Conservation (phyloP, 2,329 filamentous ascomycete genomes). For the Didymellaceae sp. region DNA sequence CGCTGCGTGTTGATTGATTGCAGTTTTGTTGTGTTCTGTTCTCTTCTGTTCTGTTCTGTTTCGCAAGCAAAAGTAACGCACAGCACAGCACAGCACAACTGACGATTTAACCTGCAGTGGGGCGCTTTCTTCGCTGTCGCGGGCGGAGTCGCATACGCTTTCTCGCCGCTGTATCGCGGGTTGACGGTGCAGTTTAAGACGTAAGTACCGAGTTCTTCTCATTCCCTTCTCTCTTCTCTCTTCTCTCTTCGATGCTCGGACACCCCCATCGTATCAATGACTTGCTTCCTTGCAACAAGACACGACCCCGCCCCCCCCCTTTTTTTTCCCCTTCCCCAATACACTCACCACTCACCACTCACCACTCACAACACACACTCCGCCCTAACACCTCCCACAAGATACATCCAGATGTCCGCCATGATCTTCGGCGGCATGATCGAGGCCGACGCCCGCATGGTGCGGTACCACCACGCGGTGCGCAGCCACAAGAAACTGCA, state of each 20-base stretch:
- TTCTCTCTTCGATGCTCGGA: too few species aligned
- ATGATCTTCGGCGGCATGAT: constrained; percentile 82
- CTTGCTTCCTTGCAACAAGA: too few species aligned
- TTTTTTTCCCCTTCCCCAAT: not conserved
- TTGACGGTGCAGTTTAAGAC: constrained; percentile 47
- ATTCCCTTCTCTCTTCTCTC: not conserved
- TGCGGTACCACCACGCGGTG: constrained; percentile 70
- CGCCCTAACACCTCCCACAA: constrained; percentile 45
- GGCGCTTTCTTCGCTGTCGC: constrained; percentile 69
- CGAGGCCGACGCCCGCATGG: constrained; percentile 73
- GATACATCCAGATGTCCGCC: constrained; percentile 83
- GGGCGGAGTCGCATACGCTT: constrained; percentile 66
- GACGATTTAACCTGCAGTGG: constrained; percentile 60
- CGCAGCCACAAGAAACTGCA: constrained; percentile 69
- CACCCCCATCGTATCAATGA: too few species aligned
- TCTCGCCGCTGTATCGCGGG: constrained; percentile 75
- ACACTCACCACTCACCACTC: not conserved
- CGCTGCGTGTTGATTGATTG: not conserved
- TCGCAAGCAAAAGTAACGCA: too few species aligned
- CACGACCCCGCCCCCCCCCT: not conserved
- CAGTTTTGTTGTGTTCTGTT: too few species aligned
- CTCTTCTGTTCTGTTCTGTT: too few species aligned
- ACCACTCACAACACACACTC: too few species aligned
- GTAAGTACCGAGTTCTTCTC: constrained; percentile 21
- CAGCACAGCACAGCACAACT: not conserved